These are phyloP conservation scores for Phylloporus gajari DNA, from an alignment of 1,284 basidiomycete species.

Conservation along the genomic window DNA sequence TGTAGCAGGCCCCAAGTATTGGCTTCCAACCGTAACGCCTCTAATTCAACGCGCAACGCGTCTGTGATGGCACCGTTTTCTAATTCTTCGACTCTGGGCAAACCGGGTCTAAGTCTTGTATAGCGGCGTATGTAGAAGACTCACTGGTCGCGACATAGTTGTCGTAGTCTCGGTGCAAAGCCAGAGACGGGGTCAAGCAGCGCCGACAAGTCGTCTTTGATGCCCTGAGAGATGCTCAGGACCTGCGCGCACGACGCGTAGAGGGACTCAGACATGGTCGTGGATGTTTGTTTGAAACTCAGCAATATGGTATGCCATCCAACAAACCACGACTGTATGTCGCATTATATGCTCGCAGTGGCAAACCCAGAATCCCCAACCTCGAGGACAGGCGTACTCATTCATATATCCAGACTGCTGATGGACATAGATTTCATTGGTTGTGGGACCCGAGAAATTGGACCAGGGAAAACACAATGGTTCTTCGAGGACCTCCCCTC, in stretches of 20 bases:
- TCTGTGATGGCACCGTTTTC: slow-evolving; percentile 54
- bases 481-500: background rate
- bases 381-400: background rate
- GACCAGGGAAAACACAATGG: background rate
- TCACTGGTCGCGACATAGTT: slow-evolving; percentile 73
- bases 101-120: background rate
- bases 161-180: slow-evolving; percentile 72
- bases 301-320: background rate
- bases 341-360: background rate
- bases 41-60: slow-evolving; percentile 61
- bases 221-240: slow-evolving; percentile 64
- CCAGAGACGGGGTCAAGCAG: slow-evolving; percentile 73
- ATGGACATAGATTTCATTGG: background rate
- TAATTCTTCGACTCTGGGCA: slow-evolving; percentile 61
- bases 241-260: slow-evolving; percentile 74
- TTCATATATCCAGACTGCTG: background rate
- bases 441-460: background rate
- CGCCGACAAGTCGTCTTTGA: slow-evolving; percentile 67
- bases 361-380: background rate
- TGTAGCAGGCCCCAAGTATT: slow-evolving; percentile 87
- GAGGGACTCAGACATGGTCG: slow-evolving; percentile 49
- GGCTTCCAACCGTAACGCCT: slow-evolving; percentile 74
- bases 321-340: background rate
- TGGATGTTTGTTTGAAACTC: slow-evolving; percentile 1
- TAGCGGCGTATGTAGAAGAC: slow-evolving; percentile 34